A percentile compares a stretch with the other conserved stretches of the same genome.
phyloP scores from a whole-genome alignment of 169 alveolate species.

The Plasmodium adleri region DNA sequence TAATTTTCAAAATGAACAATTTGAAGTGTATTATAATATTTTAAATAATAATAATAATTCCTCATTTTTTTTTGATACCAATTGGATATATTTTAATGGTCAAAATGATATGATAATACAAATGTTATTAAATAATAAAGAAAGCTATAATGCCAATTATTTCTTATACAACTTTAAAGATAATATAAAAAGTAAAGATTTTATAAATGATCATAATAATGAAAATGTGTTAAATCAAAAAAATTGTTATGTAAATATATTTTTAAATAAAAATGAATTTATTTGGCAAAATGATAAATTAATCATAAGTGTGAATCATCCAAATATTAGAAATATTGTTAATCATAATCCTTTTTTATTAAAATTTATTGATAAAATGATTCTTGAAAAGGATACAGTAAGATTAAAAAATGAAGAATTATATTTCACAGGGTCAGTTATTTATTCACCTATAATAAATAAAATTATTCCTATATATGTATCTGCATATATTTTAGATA shows the following conservation, averaged over 20 bases:
- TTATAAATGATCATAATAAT: too few relatives aligned
- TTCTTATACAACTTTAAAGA: too few relatives aligned
- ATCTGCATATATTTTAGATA: conserved; percentile 71
- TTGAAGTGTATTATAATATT: too few relatives aligned
- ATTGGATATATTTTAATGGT: too few relatives aligned
- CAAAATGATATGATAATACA: too few relatives aligned
- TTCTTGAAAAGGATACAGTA: conserved; percentile 9
- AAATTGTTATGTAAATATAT: conserved; percentile 38
- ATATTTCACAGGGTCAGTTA: conserved; percentile 56
- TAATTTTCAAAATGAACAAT: too few relatives aligned
- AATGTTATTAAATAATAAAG: too few relatives aligned
- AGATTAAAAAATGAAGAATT: conserved; percentile 50
- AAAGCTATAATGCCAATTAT: too few relatives aligned
- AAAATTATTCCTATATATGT: conserved; percentile 75
- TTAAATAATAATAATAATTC: too few relatives aligned
- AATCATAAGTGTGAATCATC: conserved; percentile 54
- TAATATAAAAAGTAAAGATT: too few relatives aligned
- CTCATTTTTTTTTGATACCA: too few relatives aligned
- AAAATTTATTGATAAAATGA: neutral
- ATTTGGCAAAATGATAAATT: conserved; percentile 35
- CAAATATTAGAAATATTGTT: conserved; percentile 33
- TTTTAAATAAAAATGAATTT: conserved; percentile 32
- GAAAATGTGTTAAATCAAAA: neutral
- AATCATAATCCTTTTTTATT: conserved; percentile 20
- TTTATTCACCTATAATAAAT: conserved; percentile 74